Evolutionary conservation across 305 asterid genomes (phyloP), one percentile per base, ranked within the genome.

Genomic region (Salvia sclarea): DNA sequence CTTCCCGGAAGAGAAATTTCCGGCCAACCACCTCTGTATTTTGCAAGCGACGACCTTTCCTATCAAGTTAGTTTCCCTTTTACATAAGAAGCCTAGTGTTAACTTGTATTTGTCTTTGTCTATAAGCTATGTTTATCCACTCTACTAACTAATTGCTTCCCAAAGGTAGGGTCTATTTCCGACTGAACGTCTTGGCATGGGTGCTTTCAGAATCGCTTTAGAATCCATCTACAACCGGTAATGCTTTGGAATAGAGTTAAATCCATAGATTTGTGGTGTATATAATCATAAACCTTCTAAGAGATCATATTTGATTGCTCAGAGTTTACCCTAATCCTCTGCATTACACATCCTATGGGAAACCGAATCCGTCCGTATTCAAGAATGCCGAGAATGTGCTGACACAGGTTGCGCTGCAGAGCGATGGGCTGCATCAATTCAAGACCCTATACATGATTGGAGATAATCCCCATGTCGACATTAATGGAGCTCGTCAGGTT

Each of bases 151-250:
- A 37, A 72, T 64, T 74, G 55, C 75, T 67, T 53, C 59, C 75
- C 37, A 71, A 71, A 6, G 76, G 66, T 72, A 93, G 98, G 95
- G 92, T 40, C 72, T 82, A 67, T 93, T 93, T 86, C 97, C 97
- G 62, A 82, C 95, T 1, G 95, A 88, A 77, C 94, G 98, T 54
- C 87, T 90, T 52, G 97, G 97, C 76, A 85, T 93, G 97, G 98
- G 97, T 69, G 97, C 98, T 74, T 93, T 93, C 89, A 83, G 97
- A 81, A 85, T 93, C 64, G 97, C 98, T 50, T 75, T 93, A 64
- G 98, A 90, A 71, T 82, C 95, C 40, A 61, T 93, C 76, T 90
- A 84, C 85, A 93, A 90, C 87, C 84, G 84, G 98, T 93, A 79
- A 65, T 61, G 20, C 59, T 69, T 79, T 17, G 28, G 33, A 35